These are phyloP conservation scores for Termitomyces sp. DNA, from an alignment of 768 basidiomycete species.

Conservation along the genomic window DNA sequence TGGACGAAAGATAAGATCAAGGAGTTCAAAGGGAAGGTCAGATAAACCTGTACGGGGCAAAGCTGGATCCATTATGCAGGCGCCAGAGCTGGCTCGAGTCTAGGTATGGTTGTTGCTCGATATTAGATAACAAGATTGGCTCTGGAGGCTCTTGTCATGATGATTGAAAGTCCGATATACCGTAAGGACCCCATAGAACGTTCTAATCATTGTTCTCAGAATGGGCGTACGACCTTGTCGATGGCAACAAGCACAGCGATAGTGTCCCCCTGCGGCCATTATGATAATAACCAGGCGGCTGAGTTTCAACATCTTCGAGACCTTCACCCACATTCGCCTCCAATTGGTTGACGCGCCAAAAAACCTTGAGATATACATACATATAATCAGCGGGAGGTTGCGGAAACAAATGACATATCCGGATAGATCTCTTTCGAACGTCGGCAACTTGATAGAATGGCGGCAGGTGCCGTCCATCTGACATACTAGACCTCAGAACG, in stretches of 20 bases:
- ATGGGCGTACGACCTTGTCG: not conserved
- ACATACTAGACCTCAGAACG: not conserved
- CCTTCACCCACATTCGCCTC: no score
- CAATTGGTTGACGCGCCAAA: not conserved
- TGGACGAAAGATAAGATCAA: conserved; percentile 4
- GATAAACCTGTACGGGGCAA: not conserved
- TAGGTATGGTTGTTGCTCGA: not conserved
- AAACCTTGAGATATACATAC: not conserved
- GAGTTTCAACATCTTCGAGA: not conserved
- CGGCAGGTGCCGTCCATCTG: not conserved
- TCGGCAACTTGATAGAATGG: not conserved
- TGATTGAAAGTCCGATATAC: conserved; percentile 5
- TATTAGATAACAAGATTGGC: not conserved
- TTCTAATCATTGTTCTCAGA: not conserved
- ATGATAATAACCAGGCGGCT: not conserved
- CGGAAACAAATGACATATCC: not conserved
- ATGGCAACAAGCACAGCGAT: not conserved
- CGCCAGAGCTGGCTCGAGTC: not conserved
- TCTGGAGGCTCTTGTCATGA: not conserved
- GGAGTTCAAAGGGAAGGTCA: conserved; percentile 2
- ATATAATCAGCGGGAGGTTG: not conserved
- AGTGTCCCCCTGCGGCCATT: not conserved
- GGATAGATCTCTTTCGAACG: not conserved
- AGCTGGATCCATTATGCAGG: not conserved
- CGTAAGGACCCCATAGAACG: not conserved